Base-by-base conservation (phyloP, 2,329 filamentous ascomycete genomes). In the Talaromyces marneffei region DNA sequence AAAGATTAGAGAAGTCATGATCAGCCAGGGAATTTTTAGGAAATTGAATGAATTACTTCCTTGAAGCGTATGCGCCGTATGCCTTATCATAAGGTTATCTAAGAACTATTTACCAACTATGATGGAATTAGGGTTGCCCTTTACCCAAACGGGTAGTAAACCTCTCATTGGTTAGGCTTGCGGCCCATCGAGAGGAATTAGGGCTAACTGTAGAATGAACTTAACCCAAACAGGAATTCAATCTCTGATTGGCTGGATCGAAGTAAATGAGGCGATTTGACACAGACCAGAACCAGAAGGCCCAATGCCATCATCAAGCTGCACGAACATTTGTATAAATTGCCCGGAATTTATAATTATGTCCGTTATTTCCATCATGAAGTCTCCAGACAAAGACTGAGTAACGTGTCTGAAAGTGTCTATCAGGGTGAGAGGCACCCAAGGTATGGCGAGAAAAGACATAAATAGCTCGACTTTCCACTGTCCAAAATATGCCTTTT, bases 1-100 rank as follows among this genome's bases (percentile, higher is more conserved):
- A 71, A n/a, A 18, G 16, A 27, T 18, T 58, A 20, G 56, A 58
- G 56, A 39, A 58, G 7, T 6, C 29, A 52, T 52, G 25, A 52
- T 14, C 10, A 14, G 4, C 23, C 2, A 8, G 29, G n/a, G 7
- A 2, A 20, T 9, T 5, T n/a, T 27, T 5, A 18, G n/a, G 10
- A 9, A 31, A 50, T 20, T 31, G 27, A 20, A n/a, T n/a, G n/a
- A n/a, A n/a, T n/a, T n/a, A n/a, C n/a, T n/a, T n/a, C n/a, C n/a
- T n/a, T n/a, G n/a, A n/a, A n/a, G n/a, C n/a, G n/a, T n/a, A n/a
- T n/a, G n/a, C n/a, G n/a, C n/a, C n/a, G n/a, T n/a, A n/a, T n/a
- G n/a, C n/a, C n/a, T n/a, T n/a, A n/a, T n/a, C n/a, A n/a, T n/a
- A n/a, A n/a, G n/a, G n/a, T n/a, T n/a, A n/a, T n/a, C n/a, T n/a